Base-by-base conservation (phyloP, 2,329 filamentous ascomycete species). In the Furcasterigmium furcatum region DNA sequence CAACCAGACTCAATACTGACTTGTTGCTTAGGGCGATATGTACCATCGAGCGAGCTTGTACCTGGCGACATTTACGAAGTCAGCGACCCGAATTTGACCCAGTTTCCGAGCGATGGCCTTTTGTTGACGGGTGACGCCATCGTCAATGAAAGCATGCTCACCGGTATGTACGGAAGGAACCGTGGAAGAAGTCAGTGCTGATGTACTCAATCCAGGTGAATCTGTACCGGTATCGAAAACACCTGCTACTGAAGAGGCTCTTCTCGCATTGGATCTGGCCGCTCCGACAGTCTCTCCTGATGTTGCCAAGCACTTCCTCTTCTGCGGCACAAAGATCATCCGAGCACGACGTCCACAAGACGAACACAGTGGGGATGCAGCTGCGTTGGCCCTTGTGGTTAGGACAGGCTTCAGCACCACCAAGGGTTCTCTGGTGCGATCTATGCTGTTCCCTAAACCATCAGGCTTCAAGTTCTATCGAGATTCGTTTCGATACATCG, bases 101-200 rank as follows among this genome's bases (percentile, higher is more conserved):
- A 95, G 56, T 87, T 97, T 51, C 94, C 94, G 1, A 94, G 89
- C 58, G 94, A 99, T 64, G 95, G 92, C 63, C 72, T 99, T 27
- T 71, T 99, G 6, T 76, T 99, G 1, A 89, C 88, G 43, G 95
- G 94, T 34, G 95, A 99, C 66, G 96, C 91, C 59, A 97, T 99
- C 51, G 91, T 99, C 53, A 99, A 99, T 59, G 94, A 99, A 68
- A 97, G 94, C 68, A 99, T 99, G 94, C 80, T 99, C 29, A 99
- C 94, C 32, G 67, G 67, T 67, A 54, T 44, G 55, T n/a, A 5
- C 24, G 30, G n/a, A 14, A 21, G 9, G 13, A 9, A 10, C 24
- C 12, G 24, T 12, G 24, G 12, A 7, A 12, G 12, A 7, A 27
- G 24, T 14, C 6, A 27, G 14, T 41, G 12, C 50, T 52, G 9